Evolutionary conservation across 208 protist genomes (phyloP), one percentile per base, ranked within the genome.

Genomic region (Acanthamoeba royreba): DNA sequence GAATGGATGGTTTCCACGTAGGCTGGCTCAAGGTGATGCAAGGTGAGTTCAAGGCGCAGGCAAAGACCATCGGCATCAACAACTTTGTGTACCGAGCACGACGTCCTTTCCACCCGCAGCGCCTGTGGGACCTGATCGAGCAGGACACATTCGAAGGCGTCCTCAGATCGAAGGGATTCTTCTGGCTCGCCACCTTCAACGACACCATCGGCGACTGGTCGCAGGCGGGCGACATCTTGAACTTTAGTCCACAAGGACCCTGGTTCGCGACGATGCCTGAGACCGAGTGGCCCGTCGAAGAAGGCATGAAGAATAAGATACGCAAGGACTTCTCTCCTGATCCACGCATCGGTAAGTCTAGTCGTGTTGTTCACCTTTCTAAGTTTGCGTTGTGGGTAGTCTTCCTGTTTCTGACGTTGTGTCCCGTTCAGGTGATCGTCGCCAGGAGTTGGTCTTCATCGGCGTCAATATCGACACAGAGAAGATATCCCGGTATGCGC

Each of bases 381-480:
- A 15, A 25, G 9, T 83, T 1, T 7, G 17, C n/a, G 43, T 15
- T 47, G 11, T 47, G 58, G 1, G 9, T 46, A 22, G 7, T 47
- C 22, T 61, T 17, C 52, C 22, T 61, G 25, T 61, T 61, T 61
- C 22, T 22, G 52, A 61, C 28, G 94, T 53, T 69, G 28, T 72
- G 4, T 63, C 74, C 45, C 40, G 42, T 4, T n/a, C 52, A 53
- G 96, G 95, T 28, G 97, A 97, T 55, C 25, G 96, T 11, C 83
- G 95, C 19, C 96, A 97, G 83, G 96, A 98, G 74, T 31, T 98
- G 25, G 97, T 98, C 1, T 95, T 97, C 25, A 98, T 98, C 55
- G 97, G 97, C n/a, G 38, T 58, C 43, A 35, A 53, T 31, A 66
- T 88, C 86, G 22, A 94, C 17, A 8, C 53, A 25, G 28, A 86